Evolutionary conservation across 345 rosid genomes (phyloP).

Genomic region (sweet orange (Citrus sinensis)): DNA sequence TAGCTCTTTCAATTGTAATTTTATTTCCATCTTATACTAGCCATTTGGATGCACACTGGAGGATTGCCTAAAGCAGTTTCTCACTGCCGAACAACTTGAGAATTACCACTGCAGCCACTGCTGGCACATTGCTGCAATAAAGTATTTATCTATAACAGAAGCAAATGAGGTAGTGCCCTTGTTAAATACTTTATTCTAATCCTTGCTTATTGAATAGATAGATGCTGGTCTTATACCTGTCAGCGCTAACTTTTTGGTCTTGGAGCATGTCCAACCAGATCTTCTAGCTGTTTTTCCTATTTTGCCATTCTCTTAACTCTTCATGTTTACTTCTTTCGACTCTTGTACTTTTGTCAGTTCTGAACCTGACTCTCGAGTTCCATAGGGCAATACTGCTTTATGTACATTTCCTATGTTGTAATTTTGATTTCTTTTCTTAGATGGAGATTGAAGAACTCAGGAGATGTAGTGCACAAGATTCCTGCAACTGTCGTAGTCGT

Average conservation of each 20-base stretch:
- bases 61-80: conserved; percentile 69
- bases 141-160: conserved; percentile 45
- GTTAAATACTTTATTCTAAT: neutral
- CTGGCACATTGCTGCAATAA: conserved; percentile 77
- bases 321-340: neutral
- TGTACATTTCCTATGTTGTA: conserved; percentile 1
- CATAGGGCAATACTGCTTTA: neutral
- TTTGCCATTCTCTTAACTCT: neutral
- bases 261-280: neutral
- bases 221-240: neutral
- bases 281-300: neutral
- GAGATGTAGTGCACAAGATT: conserved; percentile 48
- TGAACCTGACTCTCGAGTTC: neutral
- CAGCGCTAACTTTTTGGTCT: neutral
- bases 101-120: conserved; percentile 70
- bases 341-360: neutral
- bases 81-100: conserved; percentile 54
- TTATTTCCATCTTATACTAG: conserved; percentile 31
- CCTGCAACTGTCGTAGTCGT: conserved; percentile 55
- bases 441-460: conserved; percentile 47
- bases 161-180: conserved; percentile 42
- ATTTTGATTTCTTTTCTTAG: conserved; percentile 27
- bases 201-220: neutral
- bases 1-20: neutral
- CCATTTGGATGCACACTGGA: conserved; percentile 55